These are phyloP conservation scores for Diaporthe amygdali DNA, from an alignment of 2,329 filamentous ascomycete genomes.

Conservation along the genomic window DNA sequence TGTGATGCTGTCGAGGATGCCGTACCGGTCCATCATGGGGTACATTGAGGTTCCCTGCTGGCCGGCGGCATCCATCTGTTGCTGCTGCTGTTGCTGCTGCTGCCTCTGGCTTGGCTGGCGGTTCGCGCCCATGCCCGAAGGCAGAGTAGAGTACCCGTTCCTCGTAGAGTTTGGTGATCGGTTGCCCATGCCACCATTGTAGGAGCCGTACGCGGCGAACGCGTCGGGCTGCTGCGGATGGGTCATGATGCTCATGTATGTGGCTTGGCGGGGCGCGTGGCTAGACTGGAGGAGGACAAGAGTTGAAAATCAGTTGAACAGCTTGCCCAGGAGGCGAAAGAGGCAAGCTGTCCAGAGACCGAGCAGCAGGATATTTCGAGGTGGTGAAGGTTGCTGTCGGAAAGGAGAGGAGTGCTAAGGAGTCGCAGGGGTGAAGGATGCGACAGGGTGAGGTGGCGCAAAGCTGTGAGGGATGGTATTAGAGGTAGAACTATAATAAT, in stretches of 20 bases:
- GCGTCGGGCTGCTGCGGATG: slow-evolving; percentile 25
- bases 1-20: slow-evolving; percentile 34
- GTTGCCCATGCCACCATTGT: slow-evolving; percentile 27
- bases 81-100: slow-evolving; percentile 28
- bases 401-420: background rate
- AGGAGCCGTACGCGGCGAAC: slow-evolving; percentile 24
- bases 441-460: slow-evolving; percentile 20
- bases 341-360: slow-evolving; percentile 19
- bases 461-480: slow-evolving; percentile 14
- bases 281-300: background rate
- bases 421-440: slow-evolving; percentile 12
- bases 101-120: slow-evolving; percentile 32
- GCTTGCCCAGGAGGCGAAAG: slow-evolving; percentile 7
- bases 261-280: slow-evolving; percentile 1
- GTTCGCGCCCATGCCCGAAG: slow-evolving; percentile 28
- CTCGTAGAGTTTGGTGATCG: slow-evolving; percentile 33
- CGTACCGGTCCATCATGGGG: slow-evolving; percentile 34
- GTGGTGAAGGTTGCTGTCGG: background rate
- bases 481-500: slow-evolving; percentile 8
- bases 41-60: slow-evolving; percentile 31
- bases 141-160: slow-evolving; percentile 35
- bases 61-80: slow-evolving; percentile 33
- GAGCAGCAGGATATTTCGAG: background rate
- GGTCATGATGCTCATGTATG: slow-evolving; percentile 26
- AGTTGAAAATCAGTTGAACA: background rate